Evolutionary conservation across 352 stramenopile species (phyloP), one percentile per base, ranked within the genome.

Genomic region (Phytopythium helicoides): DNA sequence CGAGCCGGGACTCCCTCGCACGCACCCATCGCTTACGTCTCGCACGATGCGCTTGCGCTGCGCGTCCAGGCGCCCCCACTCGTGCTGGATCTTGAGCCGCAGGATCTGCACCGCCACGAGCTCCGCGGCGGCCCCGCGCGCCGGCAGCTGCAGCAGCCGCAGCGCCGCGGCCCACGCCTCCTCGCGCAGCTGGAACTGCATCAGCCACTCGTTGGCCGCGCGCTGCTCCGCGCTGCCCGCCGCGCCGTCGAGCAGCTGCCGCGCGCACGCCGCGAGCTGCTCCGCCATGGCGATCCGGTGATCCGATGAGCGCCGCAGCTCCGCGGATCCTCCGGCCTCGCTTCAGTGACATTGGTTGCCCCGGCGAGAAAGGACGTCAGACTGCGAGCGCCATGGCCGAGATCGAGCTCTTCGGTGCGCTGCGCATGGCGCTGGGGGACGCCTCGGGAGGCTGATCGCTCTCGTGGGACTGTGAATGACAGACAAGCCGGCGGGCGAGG

Each of bases 41-140:
- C 65, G 64, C 8, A 91, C 73, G 14, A 64, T 28, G 7, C 60
- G 53, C 25, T 71, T 70, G 35, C 83, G 64, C n/a, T 76, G 52
- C 2, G 28, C 16, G 10, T 53, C 70, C 19, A 77, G 72, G 6
- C 45, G 39, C 12, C 38, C 39, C 81, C 81, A 92, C 37, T 71
- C 66, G 5, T 85, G 58, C 23, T 72, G 57, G 26, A 77, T 81
- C 56, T 92, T 92, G 25, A 81, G 58, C 0, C 79, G 76, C 44
- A 92, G 47, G 49, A 92, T 74, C 59, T 92, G 81, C 64, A 86
- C 71, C 16, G 76, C 80, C 31, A 89, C 76, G 23, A 89, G 62
- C 49, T 87, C 63, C 3, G 72, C 67, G 16, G 65, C 69, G 1
- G 50, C 46, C 18, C 73, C 58, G 19, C 38, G 34, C 18, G 44